A percentile compares a stretch with the other conserved stretches of the same genome.
These are phyloP conservation scores for Plectosphaerella plurivora DNA, from an alignment of 2,329 filamentous ascomycete genomes.

Conservation along the genomic window DNA sequence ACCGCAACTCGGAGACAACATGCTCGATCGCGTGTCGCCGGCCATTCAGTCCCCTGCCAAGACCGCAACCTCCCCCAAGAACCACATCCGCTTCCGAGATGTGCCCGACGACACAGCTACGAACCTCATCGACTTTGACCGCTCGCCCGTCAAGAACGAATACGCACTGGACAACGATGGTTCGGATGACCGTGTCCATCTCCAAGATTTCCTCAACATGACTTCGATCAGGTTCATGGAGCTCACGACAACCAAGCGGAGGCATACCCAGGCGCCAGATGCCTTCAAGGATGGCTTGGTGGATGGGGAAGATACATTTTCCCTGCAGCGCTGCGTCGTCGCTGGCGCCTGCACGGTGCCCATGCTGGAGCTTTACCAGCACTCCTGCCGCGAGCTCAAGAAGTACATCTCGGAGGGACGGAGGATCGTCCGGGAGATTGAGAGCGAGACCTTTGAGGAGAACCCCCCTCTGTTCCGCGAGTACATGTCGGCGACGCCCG, in stretches of 20 bases:
- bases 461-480: conserved; percentile 90
- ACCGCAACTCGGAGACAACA: too few species aligned
- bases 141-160: conserved; percentile 33
- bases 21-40: neutral
- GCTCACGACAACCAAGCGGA: conserved; percentile 88
- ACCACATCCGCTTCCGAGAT: conserved; percentile 51
- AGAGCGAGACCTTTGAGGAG: conserved; percentile 80
- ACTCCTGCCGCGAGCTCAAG: conserved; percentile 93
- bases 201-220: conserved; percentile 91
- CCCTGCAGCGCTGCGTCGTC: conserved; percentile 75
- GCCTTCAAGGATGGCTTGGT: conserved; percentile 36
- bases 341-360: conserved; percentile 88
- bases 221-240: conserved; percentile 99
- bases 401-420: conserved; percentile 94
- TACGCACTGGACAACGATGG: conserved; percentile 42
- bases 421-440: conserved; percentile 84
- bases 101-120: conserved; percentile 40
- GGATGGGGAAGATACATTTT: conserved; percentile 43
- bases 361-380: conserved; percentile 91
- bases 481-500: conserved; percentile 79
- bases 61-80: conserved; percentile 48
- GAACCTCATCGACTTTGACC: conserved; percentile 38
- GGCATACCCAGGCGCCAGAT: conserved; percentile 70
- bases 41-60: conserved; percentile 39
- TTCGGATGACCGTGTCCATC: conserved; percentile 62